Percentiles rank a stretch among this genome's conserved stretches.
Conservation (phyloP, 2,329 filamentous ascomycete species). For the Penicillium expansum region DNA sequence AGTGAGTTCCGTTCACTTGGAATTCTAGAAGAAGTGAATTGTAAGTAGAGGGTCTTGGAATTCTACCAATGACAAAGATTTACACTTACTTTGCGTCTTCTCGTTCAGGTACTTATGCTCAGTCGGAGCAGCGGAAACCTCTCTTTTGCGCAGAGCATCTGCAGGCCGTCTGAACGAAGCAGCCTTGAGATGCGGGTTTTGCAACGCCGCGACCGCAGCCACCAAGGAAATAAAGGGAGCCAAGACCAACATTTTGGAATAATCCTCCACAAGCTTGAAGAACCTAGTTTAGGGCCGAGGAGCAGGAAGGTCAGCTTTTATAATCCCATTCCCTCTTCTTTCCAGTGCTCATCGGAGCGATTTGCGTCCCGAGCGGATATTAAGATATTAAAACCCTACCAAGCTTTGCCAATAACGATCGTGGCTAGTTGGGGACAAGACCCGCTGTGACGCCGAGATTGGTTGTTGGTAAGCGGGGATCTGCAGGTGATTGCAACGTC, state of each 20-base stretch:
- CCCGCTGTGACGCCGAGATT: conserved; percentile 5
- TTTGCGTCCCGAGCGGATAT: background rate
- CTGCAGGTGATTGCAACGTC: conserved; percentile 14
- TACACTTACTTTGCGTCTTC: conserved; percentile 12
- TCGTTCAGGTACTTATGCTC: conserved; percentile 16
- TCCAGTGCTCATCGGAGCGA: background rate
- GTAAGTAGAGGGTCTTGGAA: background rate
- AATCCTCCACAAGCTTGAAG: background rate
- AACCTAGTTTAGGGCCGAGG: background rate
- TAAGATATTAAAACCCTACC: background rate
- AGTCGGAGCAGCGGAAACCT: background rate
- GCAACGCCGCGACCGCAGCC: conserved; percentile 12
- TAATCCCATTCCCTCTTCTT: background rate
- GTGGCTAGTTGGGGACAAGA: background rate
- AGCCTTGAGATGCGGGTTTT: conserved; percentile 23
- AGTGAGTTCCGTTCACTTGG: conserved; percentile 60
- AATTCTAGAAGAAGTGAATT: conserved; percentile 48
- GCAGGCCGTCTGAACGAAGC: background rate
- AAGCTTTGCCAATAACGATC: conserved; percentile 3
- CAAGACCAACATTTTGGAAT: conserved; percentile 9
- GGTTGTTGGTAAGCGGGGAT: background rate
- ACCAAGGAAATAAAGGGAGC: conserved; percentile 6
- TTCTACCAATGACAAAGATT: background rate
- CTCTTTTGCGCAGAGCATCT: conserved; percentile 3
- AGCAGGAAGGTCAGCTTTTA: background rate